phyloP scores from a whole-genome alignment of 495 filamentous ascomycete species.

The Xylaria palmicola region DNA sequence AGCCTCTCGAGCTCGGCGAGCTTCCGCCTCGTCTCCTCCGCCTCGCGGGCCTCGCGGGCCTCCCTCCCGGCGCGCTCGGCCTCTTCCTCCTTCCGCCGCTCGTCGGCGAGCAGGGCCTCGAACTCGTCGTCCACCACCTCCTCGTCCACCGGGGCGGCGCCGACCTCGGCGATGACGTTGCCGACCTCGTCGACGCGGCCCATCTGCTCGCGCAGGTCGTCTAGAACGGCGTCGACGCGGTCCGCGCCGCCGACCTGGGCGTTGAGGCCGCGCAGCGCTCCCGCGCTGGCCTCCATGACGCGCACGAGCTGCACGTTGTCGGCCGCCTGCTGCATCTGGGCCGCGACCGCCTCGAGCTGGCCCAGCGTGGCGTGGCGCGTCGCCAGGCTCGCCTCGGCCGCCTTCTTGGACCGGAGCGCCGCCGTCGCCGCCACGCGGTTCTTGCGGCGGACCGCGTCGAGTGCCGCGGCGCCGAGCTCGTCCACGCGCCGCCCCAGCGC shows the following conservation, averaged over 20 bases:
- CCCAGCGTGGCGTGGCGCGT: constrained; percentile 65
- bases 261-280: constrained; percentile 70
- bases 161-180: constrained; percentile 65
- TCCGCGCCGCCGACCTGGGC: constrained; percentile 73
- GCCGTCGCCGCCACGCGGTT: constrained; percentile 72
- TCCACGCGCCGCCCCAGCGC: constrained; percentile 53
- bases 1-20: constrained; percentile 40
- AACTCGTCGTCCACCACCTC: constrained; percentile 86
- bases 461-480: constrained; percentile 60
- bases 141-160: constrained; percentile 62
- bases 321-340: constrained; percentile 78
- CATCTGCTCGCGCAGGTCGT: constrained; percentile 76
- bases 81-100: constrained; percentile 57
- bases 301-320: constrained; percentile 77
- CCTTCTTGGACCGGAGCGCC: constrained; percentile 78
- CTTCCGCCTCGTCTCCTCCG: constrained; percentile 34
- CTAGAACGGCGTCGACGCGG: constrained; percentile 71
- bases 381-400: constrained; percentile 67
- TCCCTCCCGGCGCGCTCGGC: constrained; percentile 44
- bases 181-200: constrained; percentile 78
- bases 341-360: constrained; percentile 81
- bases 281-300: constrained; percentile 75
- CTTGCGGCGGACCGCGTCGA: constrained; percentile 64
- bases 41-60: constrained; percentile 28
- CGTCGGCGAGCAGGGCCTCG: constrained; percentile 67